Percentiles rank a stretch among this genome's conserved stretches.
Evolutionary conservation across 768 basidiomycete genomes (phyloP).

Genomic region (Scleroderma citrinum): DNA sequence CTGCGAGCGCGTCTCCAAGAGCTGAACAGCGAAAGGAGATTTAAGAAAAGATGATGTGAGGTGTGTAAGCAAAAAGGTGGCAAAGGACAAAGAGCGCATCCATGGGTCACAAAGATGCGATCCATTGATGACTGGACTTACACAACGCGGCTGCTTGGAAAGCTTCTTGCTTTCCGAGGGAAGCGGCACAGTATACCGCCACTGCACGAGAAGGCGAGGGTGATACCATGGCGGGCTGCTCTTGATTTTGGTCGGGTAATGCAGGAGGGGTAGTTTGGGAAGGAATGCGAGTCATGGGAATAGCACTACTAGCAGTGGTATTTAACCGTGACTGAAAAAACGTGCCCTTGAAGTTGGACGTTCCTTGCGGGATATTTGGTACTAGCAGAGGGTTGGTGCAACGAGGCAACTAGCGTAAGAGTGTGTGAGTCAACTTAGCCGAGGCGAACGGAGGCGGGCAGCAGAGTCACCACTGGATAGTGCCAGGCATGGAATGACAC

Average conservation of each 20-base stretch:
- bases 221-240: constrained; percentile 24
- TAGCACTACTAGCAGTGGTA: constrained; percentile 12
- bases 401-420: constrained; percentile 15
- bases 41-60: neutral
- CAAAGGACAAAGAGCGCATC: neutral
- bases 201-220: constrained; percentile 37
- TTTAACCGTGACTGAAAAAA: constrained; percentile 19
- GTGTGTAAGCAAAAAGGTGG: neutral
- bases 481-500: neutral
- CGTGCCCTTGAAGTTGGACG: neutral
- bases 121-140: constrained; percentile 44
- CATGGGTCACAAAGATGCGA: neutral
- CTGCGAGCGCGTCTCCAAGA: constrained; percentile 66
- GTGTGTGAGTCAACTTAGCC: neutral
- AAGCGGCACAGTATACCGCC: constrained; percentile 86
- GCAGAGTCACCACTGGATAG: neutral
- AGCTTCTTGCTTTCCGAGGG: constrained; percentile 53
- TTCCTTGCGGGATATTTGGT: neutral
- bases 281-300: constrained; percentile 6
- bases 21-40: constrained; percentile 35
- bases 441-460: neutral
- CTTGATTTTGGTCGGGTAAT: neutral
- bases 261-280: constrained; percentile 2
- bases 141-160: constrained; percentile 66
- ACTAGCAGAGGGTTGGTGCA: constrained; percentile 8